Conservation (phyloP, 768 basidiomycete genomes). For the Porphyrellus cyaneotinctus region DNA sequence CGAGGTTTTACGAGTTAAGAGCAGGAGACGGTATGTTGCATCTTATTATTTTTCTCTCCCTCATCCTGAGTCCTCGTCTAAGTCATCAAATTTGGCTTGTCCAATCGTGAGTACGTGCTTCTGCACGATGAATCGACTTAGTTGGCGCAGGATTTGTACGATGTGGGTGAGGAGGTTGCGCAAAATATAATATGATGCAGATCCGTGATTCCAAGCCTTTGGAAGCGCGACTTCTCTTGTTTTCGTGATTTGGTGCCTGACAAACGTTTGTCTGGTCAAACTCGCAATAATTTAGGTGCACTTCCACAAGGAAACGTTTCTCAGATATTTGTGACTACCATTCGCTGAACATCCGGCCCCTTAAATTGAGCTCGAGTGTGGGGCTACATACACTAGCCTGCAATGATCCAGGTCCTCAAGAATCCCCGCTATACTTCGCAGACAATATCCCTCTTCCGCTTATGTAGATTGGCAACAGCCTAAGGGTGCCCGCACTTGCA, state of each 20-base stretch:
- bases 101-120: slow-evolving; percentile 78
- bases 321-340: neutral
- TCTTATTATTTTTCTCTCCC: neutral
- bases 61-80: slow-evolving; percentile 9
- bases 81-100: slow-evolving; percentile 87
- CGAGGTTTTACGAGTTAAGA: slow-evolving; percentile 83
- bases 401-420: too few relatives aligned
- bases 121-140: slow-evolving; percentile 71
- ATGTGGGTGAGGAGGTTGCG: neutral
- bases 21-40: slow-evolving; percentile 65
- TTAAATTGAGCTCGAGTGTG: too few relatives aligned
- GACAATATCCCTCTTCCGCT: too few relatives aligned
- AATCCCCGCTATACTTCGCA: too few relatives aligned
- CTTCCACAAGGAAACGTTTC: neutral
- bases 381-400: too few relatives aligned
- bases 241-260: neutral
- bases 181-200: neutral
- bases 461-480: too few relatives aligned
- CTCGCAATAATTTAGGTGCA: neutral
- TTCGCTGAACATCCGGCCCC: too few relatives aligned
- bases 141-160: neutral
- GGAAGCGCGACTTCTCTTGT: neutral
- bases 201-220: neutral
- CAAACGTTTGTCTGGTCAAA: neutral
- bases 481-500: too few relatives aligned